Evolutionary conservation across 1,284 basidiomycete genomes (phyloP).

Genomic region (Cryptococcus jaspeensis): DNA sequence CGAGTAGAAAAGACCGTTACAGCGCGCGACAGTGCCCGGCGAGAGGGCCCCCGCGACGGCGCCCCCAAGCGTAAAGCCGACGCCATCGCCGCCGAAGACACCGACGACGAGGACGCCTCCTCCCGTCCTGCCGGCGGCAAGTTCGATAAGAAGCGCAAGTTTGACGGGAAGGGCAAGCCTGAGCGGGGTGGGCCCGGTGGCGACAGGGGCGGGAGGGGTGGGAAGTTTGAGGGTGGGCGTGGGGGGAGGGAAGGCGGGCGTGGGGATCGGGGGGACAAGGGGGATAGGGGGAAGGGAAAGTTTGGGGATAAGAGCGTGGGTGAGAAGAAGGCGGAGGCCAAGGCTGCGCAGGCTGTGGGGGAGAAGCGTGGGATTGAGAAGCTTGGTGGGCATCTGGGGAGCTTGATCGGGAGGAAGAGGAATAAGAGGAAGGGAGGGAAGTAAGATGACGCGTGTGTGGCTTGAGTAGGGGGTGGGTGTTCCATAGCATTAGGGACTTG

Average conservation of each 20-base stretch:
- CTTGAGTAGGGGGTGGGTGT: not conserved
- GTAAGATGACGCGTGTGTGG: constrained; percentile 8
- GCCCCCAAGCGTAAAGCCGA: constrained; percentile 23
- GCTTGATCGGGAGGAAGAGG: constrained; percentile 51
- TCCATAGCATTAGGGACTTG: not conserved
- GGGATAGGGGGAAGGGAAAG: constrained; percentile 5
- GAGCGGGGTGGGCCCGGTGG: not conserved
- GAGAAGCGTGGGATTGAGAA: constrained; percentile 48
- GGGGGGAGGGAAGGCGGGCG: not conserved
- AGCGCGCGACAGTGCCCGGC: constrained; percentile 3
- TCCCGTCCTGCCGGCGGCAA: not conserved
- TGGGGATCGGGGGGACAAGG: constrained; percentile 8
- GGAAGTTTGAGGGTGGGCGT: not conserved
- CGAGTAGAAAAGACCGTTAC: constrained; percentile 45
- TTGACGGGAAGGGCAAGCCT: not conserved
- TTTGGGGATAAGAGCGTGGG: not conserved
- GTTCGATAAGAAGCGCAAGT: constrained; percentile 1
- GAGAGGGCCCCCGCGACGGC: constrained; percentile 3
- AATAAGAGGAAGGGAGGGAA: constrained; percentile 43
- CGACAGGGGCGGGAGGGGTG: not conserved
- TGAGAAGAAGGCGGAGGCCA: not conserved
- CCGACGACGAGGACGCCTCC: constrained; percentile 29
- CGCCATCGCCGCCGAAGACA: constrained; percentile 25
- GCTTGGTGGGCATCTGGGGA: constrained; percentile 46
- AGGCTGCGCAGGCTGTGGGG: constrained; percentile 1